Conservation (phyloP, 1,139 yeast genomes). For the Scheffersomyces parashehatae region DNA sequence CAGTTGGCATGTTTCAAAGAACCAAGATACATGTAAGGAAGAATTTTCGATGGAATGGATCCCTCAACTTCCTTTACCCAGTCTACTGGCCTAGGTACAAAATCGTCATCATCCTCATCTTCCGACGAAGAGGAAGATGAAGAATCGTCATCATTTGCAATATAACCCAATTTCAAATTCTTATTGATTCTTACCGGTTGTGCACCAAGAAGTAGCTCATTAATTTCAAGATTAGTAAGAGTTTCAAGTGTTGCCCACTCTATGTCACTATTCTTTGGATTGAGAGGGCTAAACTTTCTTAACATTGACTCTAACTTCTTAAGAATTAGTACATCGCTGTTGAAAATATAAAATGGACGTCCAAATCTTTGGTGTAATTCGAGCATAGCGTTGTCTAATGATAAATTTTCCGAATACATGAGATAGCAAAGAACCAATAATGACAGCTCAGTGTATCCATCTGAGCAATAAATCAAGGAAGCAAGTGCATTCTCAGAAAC, state of each 20-base stretch:
- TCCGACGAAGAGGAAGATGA: constrained; percentile 10
- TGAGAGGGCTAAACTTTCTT: constrained; percentile 52
- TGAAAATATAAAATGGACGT: constrained; percentile 83
- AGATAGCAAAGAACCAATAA: constrained; percentile 68
- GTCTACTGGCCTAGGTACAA: constrained; percentile 13
- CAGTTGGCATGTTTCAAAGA: constrained; percentile 81
- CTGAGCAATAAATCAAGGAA: constrained; percentile 71
- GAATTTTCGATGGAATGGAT: constrained; percentile 68
- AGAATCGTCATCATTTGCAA: constrained; percentile 20
- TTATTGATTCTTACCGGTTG: constrained; percentile 1
- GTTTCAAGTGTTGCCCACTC: constrained; percentile 30
- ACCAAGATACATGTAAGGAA: constrained; percentile 86
- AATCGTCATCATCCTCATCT: constrained; percentile 12
- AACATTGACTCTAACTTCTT: constrained; percentile 64
- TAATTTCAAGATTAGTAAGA: constrained; percentile 32
- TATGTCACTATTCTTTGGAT: constrained; percentile 14
- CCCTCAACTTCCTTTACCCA: constrained; percentile 57
- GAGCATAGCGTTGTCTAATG: constrained; percentile 52
- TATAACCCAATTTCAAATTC: constrained; percentile 24
- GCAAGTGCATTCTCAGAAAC: constrained; percentile 25
- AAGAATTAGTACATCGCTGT: constrained; percentile 68
- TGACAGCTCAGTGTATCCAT: constrained; percentile 92
- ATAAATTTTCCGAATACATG: constrained; percentile 61
- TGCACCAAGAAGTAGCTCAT: constrained; percentile 31
- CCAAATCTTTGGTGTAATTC: constrained; percentile 62